Evolutionary conservation across 1,139 yeast genomes (phyloP), one percentile per base, ranked within the genome.

Genomic region (Yamadazyma kanchanaburiensis): DNA sequence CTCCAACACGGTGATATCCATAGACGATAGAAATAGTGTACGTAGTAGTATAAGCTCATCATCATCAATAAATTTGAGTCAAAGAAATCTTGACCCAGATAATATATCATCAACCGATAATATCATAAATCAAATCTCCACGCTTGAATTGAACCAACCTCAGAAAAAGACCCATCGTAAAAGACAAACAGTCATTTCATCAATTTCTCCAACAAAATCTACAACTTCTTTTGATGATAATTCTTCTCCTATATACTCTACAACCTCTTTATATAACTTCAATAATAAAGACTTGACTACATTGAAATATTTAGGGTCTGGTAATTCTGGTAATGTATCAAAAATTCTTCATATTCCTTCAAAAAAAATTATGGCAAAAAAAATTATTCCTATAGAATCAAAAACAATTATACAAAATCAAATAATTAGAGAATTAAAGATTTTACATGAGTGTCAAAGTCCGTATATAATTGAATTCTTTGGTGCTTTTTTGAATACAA

Each of bases 281-380:
- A 68, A 72, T 34, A 78, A 71, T 38, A 75, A 77, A 27, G 96
- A 91, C 49, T 60, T 94, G 25, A 74, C 87, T 14, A 76, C 80
- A 17, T 57, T 91, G 33, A 80, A 85, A 38, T 80, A 79, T 40
- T 68, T 91, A 35, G 99, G 99, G 8, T 72, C 87, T 19, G 99
- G 99, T 6, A 89, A 87, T 53, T 87, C 95, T 10, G 99, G 99
- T 3, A 80, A 88, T 1, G 99, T 91, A 3, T 70, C 86, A 31
- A 87, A 88, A 51, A 94, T 88, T 10, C 60, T 87, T 32, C 98
- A 91, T 56, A 71, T 85, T 3, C 96, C 97, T 12, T 80, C 91
- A 4, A 87, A 89, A 40, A 80, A 78, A 33, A 75, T 83, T 24
- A 86, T 94, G 88, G 98, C 98, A 11, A 80, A 86, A 44, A 91